Base-by-base conservation (phyloP, 1,284 basidiomycete species). In the Boletus sp. region DNA sequence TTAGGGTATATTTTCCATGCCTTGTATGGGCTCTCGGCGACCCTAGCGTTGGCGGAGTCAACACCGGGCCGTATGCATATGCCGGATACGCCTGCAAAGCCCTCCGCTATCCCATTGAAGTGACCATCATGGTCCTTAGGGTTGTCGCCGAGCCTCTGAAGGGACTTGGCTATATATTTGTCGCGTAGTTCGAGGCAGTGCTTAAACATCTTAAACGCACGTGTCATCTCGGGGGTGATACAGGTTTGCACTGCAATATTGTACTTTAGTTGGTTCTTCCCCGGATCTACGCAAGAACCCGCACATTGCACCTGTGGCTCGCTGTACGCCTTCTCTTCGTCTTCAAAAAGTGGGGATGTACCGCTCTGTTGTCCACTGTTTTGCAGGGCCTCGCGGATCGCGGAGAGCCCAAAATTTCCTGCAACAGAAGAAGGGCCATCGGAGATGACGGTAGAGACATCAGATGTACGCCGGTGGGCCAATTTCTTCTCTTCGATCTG, bases 91-190 rank as follows among this genome's bases (percentile, higher is more conserved):
- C 82, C 85, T 3, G 80, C 80, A 41, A 73, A 65, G 10, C 76
- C 73, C 36, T 82, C 73, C 22, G 72, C 68, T 49, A 88, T 71
- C 12, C 84, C 83, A 14, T 71, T 69, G 61, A 92, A 91, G 13
- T 71, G 58, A 0, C 82, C 88, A 57, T 96, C 94, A 64, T 92
- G 81, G 66, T 96, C 91, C 54, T 80, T 79, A 0, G 94, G 94
- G 66, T 96, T 89, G 69, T 97, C 94, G 4, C 93, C 92, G 1
- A 94, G 77, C 46, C 88, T 79, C 66, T 97, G 94, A 8, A 84
- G 78, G 1, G 93, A 95, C 46, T 80, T 78, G 12, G 73, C 58
- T 71, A 94, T 91, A 70, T 96, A 97, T 68, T 95, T 96, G 72
- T 96, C 93, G 19, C 94, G 85, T 17, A 96, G 73, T 50, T 88